Evolutionary conservation across 148 eudicot genomes (phyloP), one percentile per base, ranked within the genome.

Genomic region (Rheum nobile): DNA sequence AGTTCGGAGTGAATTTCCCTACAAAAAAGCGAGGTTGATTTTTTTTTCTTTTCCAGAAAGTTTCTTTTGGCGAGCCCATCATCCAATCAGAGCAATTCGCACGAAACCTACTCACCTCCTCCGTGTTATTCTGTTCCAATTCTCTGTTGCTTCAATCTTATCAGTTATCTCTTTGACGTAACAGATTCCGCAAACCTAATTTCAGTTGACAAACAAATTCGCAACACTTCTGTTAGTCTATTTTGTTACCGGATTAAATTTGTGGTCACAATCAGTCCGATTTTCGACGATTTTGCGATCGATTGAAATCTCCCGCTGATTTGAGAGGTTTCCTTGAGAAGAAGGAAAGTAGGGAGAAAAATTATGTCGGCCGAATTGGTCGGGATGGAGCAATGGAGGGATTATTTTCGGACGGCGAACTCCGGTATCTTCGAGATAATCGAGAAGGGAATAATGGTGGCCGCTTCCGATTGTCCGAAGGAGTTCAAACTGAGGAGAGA

Each of bases 401-500:
- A 86, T 44, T 89, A 79, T 78, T 93, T 93, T 34, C 71, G 86
- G 44, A 79, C 74, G 44, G 83, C 90, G 3, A 88, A 83, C 75
- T 75, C 86, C 5, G 88, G 85, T 72, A 95, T 95, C 17, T 95
- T 91, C 67, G 89, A 85, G 63, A 86, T 91, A 76, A 95, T 95
- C 67, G 94, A 95, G 82, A 74, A 83, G 13, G 89, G 87, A 6
- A 86, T 91, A 34, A 80, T 83, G 84, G 97, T 95, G 34, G 99
- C 99, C 1, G 97, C 97, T n/a, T 80, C 83, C 0, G 99, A 95
- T 90, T 87, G 88, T 32, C 92, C 97, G 0, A 78, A 91, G 42
- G 93, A 95, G 78, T 88, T 87, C 68, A 78, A 77, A 76, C n/a
- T 77, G 69, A 86, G 86, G 74, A 84, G 91, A 67, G 91, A 79